Conservation (phyloP, 345 rosid species). For the Aquilaria sinensis region DNA sequence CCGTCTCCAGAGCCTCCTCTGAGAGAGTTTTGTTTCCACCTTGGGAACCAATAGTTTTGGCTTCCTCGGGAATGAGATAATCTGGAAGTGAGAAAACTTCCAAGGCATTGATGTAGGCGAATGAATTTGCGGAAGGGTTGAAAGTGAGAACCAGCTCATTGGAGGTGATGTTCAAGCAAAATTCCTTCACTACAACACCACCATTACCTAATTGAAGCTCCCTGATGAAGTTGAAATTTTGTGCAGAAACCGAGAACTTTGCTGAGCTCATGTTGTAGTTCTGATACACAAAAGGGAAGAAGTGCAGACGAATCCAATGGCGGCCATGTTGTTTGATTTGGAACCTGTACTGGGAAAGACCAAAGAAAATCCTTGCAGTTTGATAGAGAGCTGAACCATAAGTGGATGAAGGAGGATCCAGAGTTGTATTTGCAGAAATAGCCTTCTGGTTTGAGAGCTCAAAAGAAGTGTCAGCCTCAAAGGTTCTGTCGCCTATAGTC, state of each 20-base stretch:
- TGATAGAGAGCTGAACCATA: slow-evolving; percentile 37
- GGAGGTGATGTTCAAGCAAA: slow-evolving; percentile 42
- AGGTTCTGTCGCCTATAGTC: slow-evolving; percentile 33
- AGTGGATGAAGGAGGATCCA: slow-evolving; percentile 18
- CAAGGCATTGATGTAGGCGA: slow-evolving; percentile 70
- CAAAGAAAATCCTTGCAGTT: slow-evolving; percentile 53
- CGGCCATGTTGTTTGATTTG: slow-evolving; percentile 47
- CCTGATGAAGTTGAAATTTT: slow-evolving; percentile 53
- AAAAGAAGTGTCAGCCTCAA: slow-evolving; percentile 33
- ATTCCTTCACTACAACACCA: slow-evolving; percentile 41
- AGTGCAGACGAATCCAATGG: slow-evolving; percentile 67
- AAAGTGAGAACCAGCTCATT: slow-evolving; percentile 39
- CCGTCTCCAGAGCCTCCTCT: slow-evolving; percentile 57
- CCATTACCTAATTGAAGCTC: slow-evolving; percentile 28
- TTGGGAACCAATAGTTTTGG: slow-evolving; percentile 20
- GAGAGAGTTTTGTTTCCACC: slow-evolving; percentile 19
- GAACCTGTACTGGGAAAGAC: slow-evolving; percentile 37
- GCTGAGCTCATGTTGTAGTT: slow-evolving; percentile 44
- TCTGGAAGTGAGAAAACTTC: slow-evolving; percentile 67
- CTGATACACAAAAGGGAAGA: slow-evolving; percentile 39
- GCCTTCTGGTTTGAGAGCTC: slow-evolving; percentile 21
- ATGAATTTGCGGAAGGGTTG: slow-evolving; percentile 36
- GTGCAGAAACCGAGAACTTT: slow-evolving; percentile 63
- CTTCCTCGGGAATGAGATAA: slow-evolving; percentile 44
- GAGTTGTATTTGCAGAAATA: slow-evolving; percentile 18